Percentiles rank a stretch among this genome's conserved stretches.
These are phyloP conservation scores for Suillus weaverae DNA, from an alignment of 768 basidiomycete genomes.

Conservation along the genomic window DNA sequence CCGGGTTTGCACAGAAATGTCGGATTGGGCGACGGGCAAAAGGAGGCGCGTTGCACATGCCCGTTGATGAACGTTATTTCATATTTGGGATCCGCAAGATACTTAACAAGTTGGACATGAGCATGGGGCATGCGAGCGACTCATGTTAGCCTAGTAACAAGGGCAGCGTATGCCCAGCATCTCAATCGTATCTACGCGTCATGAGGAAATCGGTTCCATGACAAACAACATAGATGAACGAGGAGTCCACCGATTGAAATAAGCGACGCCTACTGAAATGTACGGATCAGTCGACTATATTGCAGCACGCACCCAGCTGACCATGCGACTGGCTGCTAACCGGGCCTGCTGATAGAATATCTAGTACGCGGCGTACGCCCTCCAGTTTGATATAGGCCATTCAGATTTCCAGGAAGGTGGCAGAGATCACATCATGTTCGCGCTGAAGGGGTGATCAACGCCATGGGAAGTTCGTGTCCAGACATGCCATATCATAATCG, in stretches of 20 bases:
- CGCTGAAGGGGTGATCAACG: background rate
- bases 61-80: background rate
- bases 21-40: constrained; percentile 3
- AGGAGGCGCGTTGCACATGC: background rate
- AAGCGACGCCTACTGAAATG: background rate
- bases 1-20: background rate
- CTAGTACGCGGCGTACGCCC: background rate
- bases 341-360: background rate
- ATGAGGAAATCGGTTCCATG: background rate
- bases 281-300: background rate
- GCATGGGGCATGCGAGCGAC: background rate
- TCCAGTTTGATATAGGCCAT: background rate
- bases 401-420: background rate
- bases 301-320: background rate
- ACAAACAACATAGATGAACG: background rate
- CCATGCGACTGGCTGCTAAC: background rate
- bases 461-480: background rate
- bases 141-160: background rate
- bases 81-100: background rate
- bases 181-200: background rate
- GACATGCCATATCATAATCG: background rate
- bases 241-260: background rate
- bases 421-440: background rate
- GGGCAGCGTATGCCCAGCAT: background rate
- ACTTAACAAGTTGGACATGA: background rate